phyloP scores from a whole-genome alignment of 169 alveolate genomes.

The Toxoplasma gondii region DNA sequence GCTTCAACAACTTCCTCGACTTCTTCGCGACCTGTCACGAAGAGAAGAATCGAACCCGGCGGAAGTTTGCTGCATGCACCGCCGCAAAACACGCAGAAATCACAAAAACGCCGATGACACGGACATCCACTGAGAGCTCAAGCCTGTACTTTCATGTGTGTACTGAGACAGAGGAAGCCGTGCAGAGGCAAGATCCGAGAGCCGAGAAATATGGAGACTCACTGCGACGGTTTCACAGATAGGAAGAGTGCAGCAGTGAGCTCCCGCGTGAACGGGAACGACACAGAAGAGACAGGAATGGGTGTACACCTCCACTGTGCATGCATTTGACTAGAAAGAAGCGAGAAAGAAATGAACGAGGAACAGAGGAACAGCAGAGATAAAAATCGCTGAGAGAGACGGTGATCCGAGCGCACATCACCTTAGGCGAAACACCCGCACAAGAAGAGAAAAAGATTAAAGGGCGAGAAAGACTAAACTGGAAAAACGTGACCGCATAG shows the following conservation, averaged over 20 bases:
- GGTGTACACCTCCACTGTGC: no score
- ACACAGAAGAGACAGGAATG: no score
- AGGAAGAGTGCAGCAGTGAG: no score
- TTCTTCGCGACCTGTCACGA: conserved; percentile 97
- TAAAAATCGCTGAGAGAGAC: neutral
- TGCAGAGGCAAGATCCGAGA: neutral
- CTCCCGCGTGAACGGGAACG: no score
- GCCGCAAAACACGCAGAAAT: neutral
- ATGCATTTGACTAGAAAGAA: no score
- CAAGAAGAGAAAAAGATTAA: no score
- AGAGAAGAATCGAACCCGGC: conserved; percentile 97
- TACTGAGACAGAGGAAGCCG: neutral
- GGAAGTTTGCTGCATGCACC: conserved; percentile 88
- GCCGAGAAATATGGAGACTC: no score
- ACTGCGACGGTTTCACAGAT: no score
- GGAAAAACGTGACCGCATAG: no score
- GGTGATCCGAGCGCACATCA: neutral
- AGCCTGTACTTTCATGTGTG: no score
- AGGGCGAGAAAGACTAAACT: no score
- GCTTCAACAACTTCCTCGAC: conserved; percentile 86
- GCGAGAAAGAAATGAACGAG: neutral
- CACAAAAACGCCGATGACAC: neutral
- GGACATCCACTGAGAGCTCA: neutral
- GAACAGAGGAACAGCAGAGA: neutral
- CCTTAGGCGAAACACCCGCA: no score